Evolutionary conservation across 805 yeast genomes (phyloP).

Genomic region (Metschnikowia matae): DNA sequence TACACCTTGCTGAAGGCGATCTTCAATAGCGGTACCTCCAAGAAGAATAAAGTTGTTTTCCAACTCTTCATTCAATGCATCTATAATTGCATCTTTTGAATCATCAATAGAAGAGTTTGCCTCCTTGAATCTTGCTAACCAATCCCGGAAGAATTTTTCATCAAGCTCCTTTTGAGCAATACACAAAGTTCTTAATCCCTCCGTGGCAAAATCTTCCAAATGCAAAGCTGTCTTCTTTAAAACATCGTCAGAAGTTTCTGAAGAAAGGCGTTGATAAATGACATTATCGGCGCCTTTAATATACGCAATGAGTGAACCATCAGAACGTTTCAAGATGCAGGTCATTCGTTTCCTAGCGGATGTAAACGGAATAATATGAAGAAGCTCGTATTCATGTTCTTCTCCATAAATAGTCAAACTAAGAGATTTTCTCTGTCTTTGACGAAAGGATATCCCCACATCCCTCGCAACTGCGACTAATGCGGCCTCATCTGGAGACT

Average conservation of each 20-base stretch:
- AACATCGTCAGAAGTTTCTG: slow-evolving; percentile 41
- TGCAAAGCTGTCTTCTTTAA: slow-evolving; percentile 57
- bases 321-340: slow-evolving; percentile 50
- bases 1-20: slow-evolving; percentile 72
- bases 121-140: slow-evolving; percentile 54
- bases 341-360: slow-evolving; percentile 79
- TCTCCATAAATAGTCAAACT: slow-evolving; percentile 44
- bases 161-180: slow-evolving; percentile 56
- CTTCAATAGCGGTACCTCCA: slow-evolving; percentile 84
- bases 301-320: slow-evolving; percentile 42
- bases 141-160: slow-evolving; percentile 41
- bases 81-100: slow-evolving; percentile 56
- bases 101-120: slow-evolving; percentile 54
- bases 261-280: slow-evolving; percentile 43
- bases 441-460: slow-evolving; percentile 60
- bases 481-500: slow-evolving; percentile 82
- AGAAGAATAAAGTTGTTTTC: slow-evolving; percentile 54
- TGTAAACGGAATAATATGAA: slow-evolving; percentile 59
- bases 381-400: slow-evolving; percentile 41
- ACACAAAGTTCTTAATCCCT: slow-evolving; percentile 75
- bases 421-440: slow-evolving; percentile 48
- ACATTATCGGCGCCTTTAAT: slow-evolving; percentile 78
- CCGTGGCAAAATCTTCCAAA: slow-evolving; percentile 66
- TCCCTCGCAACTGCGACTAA: slow-evolving; percentile 74
- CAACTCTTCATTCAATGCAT: slow-evolving; percentile 51